phyloP scores from a whole-genome alignment of 139 green algal species.

The Tetratostichococcus sp. region DNA sequence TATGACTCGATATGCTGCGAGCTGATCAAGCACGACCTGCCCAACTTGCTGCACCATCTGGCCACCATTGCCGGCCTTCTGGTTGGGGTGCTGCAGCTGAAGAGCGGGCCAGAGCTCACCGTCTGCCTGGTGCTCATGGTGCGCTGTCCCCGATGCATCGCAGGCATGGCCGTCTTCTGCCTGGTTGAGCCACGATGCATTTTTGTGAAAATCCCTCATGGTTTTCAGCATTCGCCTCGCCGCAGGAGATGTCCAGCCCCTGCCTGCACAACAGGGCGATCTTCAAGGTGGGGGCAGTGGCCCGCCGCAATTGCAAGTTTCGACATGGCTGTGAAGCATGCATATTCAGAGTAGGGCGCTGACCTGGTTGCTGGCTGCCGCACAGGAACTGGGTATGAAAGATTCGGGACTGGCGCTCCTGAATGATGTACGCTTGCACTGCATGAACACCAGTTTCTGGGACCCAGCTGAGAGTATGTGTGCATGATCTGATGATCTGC shows the following conservation, averaged over 20 bases:
- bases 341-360: too few species aligned
- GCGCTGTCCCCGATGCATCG: too few species aligned
- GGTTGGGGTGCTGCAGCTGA: constrained; percentile 2
- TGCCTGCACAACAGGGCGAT: constrained; percentile 29
- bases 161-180: too few species aligned
- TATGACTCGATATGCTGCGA: constrained; percentile 39
- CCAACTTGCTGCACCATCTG: constrained; percentile 23
- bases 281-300: not conserved
- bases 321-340: too few species aligned
- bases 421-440: not conserved
- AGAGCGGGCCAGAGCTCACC: constrained; percentile 25
- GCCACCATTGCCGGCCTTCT: constrained; percentile 22
- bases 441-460: too few species aligned
- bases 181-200: too few species aligned
- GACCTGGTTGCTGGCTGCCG: too few species aligned
- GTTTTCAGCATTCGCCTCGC: too few species aligned
- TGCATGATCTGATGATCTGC: too few species aligned
- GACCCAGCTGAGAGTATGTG: too few species aligned
- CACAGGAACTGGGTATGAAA: constrained; percentile 21
- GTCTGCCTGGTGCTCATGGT: constrained; percentile 31
- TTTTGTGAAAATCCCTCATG: too few species aligned
- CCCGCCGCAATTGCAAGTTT: not conserved
- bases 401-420: constrained; percentile 1
- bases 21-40: constrained; percentile 13
- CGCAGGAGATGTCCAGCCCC: constrained; percentile 25